Base-by-base conservation (phyloP, 805 yeast genomes). In the Kazachstania bromeliacearum region DNA sequence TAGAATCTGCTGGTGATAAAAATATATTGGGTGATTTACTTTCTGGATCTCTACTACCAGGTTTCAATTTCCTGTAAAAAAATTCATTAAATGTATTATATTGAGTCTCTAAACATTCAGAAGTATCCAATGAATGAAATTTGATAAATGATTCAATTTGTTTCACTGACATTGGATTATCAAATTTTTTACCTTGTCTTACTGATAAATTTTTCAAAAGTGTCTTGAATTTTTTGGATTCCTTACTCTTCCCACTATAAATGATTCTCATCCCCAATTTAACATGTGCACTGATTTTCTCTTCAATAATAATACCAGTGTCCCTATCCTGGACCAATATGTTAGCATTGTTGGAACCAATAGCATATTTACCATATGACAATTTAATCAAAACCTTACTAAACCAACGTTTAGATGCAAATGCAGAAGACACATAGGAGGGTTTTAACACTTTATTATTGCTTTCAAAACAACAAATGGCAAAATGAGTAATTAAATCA, bases 331-430 rank as follows among this genome's bases (percentile, higher is more conserved):
- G 97, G 2, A 89, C 96, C 34, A 92, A 64, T 21, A 92, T 89
- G 52, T 89, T 89, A 7, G 96, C 98, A 33, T 94, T 85, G 53
- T 89, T 85, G 17, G 79, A 77, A 2, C 96, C 96, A 25, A 89
- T 60, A 33, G 77, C 76, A 54, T 87, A 81, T 48, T 81, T 81
- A 0, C 98, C 98, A 53, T 85, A 87, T 0, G 92, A 84, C 32
- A 92, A 63, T 51, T 85, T 88, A 34, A 87, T 80, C 38, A 88
- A 63, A 3, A 83, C 72, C 49, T 82, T 85, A 3, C 88, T 70
- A 51, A 82, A 85, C 97, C 97, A 88, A 41, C 87, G 74, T 47
- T 84, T 77, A 4, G 88, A 73, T 0, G 97, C 97, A 46, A 79
- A 75, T 33, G 75, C 77, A 1, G 89, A 72, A 0, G 96, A 75